Evolutionary conservation across 2,329 filamentous ascomycete genomes (phyloP).

Genomic region (Hypoxylon sp.): DNA sequence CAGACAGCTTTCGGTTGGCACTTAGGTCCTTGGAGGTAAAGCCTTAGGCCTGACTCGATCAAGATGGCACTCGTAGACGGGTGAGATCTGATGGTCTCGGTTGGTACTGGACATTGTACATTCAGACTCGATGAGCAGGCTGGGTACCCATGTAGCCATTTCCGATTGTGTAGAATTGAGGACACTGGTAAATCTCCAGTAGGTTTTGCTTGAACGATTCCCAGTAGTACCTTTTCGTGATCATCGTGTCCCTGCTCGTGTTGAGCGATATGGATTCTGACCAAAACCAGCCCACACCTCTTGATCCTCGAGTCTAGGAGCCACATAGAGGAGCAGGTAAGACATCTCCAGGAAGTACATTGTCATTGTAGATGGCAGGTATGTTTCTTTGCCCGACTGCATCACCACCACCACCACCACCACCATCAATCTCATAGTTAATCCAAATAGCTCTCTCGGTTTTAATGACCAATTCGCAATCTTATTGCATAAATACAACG

Average conservation of each 20-base stretch:
- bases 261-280: background rate
- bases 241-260: background rate
- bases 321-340: background rate
- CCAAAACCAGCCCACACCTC: background rate
- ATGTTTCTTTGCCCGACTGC: background rate
- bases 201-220: background rate
- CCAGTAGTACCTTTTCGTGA: background rate
- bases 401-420: too few relatives aligned
- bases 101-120: background rate
- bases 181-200: conserved; percentile 20
- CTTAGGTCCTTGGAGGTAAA: conserved; percentile 2
- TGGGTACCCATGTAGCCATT: conserved; percentile 12
- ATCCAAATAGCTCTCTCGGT: background rate
- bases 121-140: conserved; percentile 6
- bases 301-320: background rate
- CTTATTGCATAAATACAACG: background rate
- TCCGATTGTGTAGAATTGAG: conserved; percentile 31
- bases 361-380: background rate
- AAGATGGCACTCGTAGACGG: background rate
- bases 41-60: background rate
- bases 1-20: conserved; percentile 21
- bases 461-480: background rate
- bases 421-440: background rate
- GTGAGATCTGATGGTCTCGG: background rate
- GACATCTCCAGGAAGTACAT: background rate